Base-by-base conservation (phyloP, 176 grass and related monocot genomes). In the Eragrostis curvula region DNA sequence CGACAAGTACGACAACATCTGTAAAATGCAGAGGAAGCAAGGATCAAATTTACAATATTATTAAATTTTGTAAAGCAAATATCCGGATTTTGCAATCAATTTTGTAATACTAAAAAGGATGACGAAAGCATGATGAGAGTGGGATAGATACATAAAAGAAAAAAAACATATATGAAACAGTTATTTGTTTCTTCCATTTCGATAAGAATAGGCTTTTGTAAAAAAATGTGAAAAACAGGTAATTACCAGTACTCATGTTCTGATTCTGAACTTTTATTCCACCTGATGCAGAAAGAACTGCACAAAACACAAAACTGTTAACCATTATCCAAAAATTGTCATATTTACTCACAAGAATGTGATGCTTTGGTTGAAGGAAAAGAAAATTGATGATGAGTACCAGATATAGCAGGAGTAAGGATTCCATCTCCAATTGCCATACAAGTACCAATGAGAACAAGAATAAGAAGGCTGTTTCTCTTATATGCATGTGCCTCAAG, bases 361-460 rank as follows among this genome's bases (percentile, higher is more conserved):
- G 73, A 81, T 67, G 41, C 73, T 76, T 51, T 17, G 28, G 2
- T 50, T 71, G 12, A 16, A 8, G 27, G 6, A 6, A 65, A 68
- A 67, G n/a, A n/a, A 53, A 78, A 16, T 43, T 63, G 57, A 84
- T 39, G 9, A 30, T 23, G n/a, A 29, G 10, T 85, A 99, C 97
- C 97, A 84, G 97, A 99, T 86, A 99, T 99, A 55, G 91, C 97
- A 70, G 97, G 93, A 78, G 97, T 99, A 83, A 99, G 93, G 79
- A 99, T 99, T 14, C 97, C 97, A 89, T 99, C 97, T 73, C 97
- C 97, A 71, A 99, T 99, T 65, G 97, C 97, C 87, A 90, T 99
- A 89, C 97, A 99, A 79, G 97, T 99, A 71, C 97, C 93, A 74
- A 99, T 61, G 51, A 99, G 91, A 56, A 99, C 97, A 78, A 99